Evolutionary conservation across 2,329 filamentous ascomycete genomes (phyloP), one percentile per base, ranked within the genome.

Genomic region (Mycosphaerelloides madeirae): DNA sequence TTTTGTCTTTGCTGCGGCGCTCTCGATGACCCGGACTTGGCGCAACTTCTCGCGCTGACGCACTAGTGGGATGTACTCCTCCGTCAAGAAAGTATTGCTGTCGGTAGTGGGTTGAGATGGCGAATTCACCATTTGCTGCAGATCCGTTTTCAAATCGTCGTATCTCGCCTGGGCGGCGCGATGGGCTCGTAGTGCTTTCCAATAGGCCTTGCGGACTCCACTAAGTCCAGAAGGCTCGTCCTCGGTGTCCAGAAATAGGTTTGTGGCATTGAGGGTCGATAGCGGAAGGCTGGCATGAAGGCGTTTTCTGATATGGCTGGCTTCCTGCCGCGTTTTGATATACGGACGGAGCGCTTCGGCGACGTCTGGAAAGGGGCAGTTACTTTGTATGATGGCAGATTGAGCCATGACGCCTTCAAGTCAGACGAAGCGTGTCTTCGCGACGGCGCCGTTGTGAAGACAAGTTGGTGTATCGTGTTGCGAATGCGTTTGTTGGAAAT

Each of bases 181-280:
- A 41, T 64, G 60, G 3, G 59, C 60, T 32, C 57, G 45, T 36
- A 64, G 43, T 11, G 62, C 61, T 38, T 54, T 48, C 32, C 55
- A 46, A 45, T 64, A 64, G 8, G 62, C 61, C 46, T 52, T 56
- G 6, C 59, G 55, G 3, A 62, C 60, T 4, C 61, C 60, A 9
- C 37, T 50, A 4, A 64, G 38, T 1, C 48, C 37, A 18, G 54
- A 35, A 4, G 50, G 44, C 16, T 56, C 44, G 11, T 49, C 37
- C 9, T 35, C 25, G 7, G 11, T 29, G 6, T 28, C 22, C 25
- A n/a, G 16, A 14, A 6, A 8, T 43, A 33, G 34, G 32, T 4
- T 29, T 41, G 15, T 38, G 7, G 25, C 48, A 20, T 32, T 31
- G 31, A 35, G 48, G 19, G 48, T 49, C 16, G 51, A 54, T 9